Evolutionary conservation across 2,329 filamentous ascomycete species (phyloP), one percentile per base, ranked within the genome.

Genomic region (Thermoascus crustaceus): DNA sequence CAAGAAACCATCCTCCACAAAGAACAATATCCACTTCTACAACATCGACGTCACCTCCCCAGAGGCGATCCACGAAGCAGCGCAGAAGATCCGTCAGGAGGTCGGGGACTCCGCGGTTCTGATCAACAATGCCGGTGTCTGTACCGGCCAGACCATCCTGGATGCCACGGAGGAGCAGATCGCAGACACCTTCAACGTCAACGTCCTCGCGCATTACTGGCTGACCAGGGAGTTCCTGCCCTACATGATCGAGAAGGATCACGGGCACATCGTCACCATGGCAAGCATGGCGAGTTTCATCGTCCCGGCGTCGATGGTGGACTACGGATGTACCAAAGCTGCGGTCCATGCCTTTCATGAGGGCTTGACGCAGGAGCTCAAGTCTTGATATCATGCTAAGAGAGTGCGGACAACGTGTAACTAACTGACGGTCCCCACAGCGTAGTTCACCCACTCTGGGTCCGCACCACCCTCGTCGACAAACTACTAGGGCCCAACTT

Each of bases 221-320:
- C 68, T 63, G 38, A 63, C 71, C 7, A 61, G 66, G 34, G 69
- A 71, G 42, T 73, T 75, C 52, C 44, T 75, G 20, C 72, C 71
- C 0, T 54, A 57, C 32, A 75, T 75, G 71, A 47, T 73, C 14
- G 46, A 49, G 29, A 53, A 57, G 11, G 67, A 72, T 44, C 71
- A 73, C 44, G 75, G 74, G 2, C 73, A 77, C 41, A 59, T 78
- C 19, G 61, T 78, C 7, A 74, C 71, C 0, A 61, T 78, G 9
- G 72, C 74, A 2, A 72, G 67, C 39, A 60, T 69, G 47, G 71
- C 71, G 7, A 69, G 66, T 22, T 75, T 70, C 45, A 38, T 72
- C 4, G 56, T 58, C 1, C 43, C 67, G 3, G 64, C 60, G 1
- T 64, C 69, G 19, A 67, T 76, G 42, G 66, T 66, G 7, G 70